Percentiles rank a stretch among this genome's conserved stretches.
Conservation (phyloP, 176 grass and related monocot genomes). For the Thalia dealbata region DNA sequence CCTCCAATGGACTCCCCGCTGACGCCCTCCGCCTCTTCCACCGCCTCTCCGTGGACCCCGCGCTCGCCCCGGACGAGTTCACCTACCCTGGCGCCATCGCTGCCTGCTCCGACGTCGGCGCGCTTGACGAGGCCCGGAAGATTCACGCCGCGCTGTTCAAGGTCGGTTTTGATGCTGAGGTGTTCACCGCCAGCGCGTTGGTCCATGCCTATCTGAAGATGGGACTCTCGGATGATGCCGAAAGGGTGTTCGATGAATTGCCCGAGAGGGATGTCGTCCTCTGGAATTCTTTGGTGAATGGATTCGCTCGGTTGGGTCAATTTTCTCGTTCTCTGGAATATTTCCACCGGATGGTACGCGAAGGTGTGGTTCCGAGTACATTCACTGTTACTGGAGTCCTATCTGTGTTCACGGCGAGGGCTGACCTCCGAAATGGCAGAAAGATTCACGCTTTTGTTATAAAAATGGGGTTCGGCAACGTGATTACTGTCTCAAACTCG, state of each 20-base stretch:
- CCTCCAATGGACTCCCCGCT: constrained; percentile 35
- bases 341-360: constrained; percentile 40
- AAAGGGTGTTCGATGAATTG: constrained; percentile 5
- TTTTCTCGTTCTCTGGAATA: constrained; percentile 33
- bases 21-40: constrained; percentile 39
- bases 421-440: constrained; percentile 21
- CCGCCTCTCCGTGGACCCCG: constrained; percentile 27
- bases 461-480: constrained; percentile 31
- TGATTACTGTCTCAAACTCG: constrained; percentile 28
- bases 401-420: constrained; percentile 34
- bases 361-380: constrained; percentile 25
- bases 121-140: neutral
- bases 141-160: constrained; percentile 34
- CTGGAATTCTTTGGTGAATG: neutral
- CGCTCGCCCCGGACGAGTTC: constrained; percentile 12
- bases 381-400: constrained; percentile 50
- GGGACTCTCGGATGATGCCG: constrained; percentile 1
- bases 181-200: constrained; percentile 50
- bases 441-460: constrained; percentile 34
- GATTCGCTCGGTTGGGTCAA: constrained; percentile 3
- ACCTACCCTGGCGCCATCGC: constrained; percentile 11
- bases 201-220: constrained; percentile 16
- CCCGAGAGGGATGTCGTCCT: constrained; percentile 9
- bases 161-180: constrained; percentile 18
- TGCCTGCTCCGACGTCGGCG: constrained; percentile 17